phyloP scores from a whole-genome alignment of 2,329 filamentous ascomycete genomes.

The Colletotrichum cordylinicola region DNA sequence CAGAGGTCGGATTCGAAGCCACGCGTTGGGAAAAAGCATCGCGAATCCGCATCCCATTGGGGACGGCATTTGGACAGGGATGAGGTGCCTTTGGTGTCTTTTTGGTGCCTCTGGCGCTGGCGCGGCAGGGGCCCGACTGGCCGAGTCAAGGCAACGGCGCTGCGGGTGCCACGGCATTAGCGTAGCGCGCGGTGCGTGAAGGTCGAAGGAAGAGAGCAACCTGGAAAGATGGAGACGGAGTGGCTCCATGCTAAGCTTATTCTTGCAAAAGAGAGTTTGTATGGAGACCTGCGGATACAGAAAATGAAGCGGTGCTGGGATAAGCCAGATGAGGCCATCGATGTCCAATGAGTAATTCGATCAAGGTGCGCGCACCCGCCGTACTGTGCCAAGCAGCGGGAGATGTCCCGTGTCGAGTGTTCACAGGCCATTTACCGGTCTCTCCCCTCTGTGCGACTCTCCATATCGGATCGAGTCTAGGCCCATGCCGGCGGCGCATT shows the following conservation, averaged over 20 bases:
- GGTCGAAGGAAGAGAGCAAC: not conserved
- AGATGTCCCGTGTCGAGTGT: not conserved
- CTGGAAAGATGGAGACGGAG: not conserved
- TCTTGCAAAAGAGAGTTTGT: not conserved
- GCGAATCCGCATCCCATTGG: not conserved
- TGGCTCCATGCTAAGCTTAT: not conserved
- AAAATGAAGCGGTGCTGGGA: not conserved
- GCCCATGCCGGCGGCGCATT: not conserved
- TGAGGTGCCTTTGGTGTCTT: not conserved
- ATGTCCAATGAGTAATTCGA: not conserved
- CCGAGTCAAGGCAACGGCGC: constrained; percentile 10
- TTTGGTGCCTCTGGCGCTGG: not conserved
- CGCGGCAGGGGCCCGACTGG: constrained; percentile 3
- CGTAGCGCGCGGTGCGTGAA: not conserved
- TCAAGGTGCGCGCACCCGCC: not conserved
- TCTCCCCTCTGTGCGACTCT: not conserved
- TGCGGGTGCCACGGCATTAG: constrained; percentile 11
- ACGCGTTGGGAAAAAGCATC: not conserved
- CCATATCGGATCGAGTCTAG: not conserved
- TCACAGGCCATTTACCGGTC: not conserved
- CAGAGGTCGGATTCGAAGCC: not conserved
- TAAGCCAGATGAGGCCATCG: not conserved
- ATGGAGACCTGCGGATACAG: not conserved
- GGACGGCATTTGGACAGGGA: not conserved
- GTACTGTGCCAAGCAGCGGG: not conserved